Percentiles rank a stretch among this genome's conserved stretches.
Evolutionary conservation across 1,284 basidiomycete genomes (phyloP).

Genomic region (Takashimella tepidaria): DNA sequence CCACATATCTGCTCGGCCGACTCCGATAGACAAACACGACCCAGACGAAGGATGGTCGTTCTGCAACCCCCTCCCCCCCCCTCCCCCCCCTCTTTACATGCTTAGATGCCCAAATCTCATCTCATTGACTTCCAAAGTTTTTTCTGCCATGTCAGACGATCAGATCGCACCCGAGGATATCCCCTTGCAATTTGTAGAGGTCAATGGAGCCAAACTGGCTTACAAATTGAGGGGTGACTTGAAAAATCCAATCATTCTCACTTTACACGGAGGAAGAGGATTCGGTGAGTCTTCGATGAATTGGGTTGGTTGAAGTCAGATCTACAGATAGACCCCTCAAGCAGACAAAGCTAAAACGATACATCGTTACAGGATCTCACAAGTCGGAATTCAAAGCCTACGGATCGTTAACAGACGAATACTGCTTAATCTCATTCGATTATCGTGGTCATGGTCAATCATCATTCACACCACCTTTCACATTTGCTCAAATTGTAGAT

Average conservation of each 20-base stretch:
- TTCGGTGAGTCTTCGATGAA: conserved; percentile 19
- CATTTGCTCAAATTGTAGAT: conserved; percentile 19
- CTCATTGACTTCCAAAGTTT: too few species aligned
- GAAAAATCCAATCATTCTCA: conserved; percentile 14
- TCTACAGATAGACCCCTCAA: too few species aligned
- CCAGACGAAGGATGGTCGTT: too few species aligned
- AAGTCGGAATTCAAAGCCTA: conserved; percentile 16
- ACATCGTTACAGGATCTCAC: conserved; percentile 14
- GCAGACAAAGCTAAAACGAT: neutral
- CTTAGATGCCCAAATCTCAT: too few species aligned
- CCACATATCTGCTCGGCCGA: too few species aligned
- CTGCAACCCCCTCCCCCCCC: too few species aligned
- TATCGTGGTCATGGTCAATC: conserved; percentile 20
- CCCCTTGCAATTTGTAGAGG: neutral
- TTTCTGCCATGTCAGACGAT: too few species aligned
- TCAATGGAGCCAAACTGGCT: conserved; percentile 18
- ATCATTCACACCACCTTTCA: conserved; percentile 16
- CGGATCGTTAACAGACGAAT: conserved; percentile 6
- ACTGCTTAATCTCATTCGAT: conserved; percentile 16
- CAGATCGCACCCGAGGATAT: neutral
- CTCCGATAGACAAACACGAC: too few species aligned
- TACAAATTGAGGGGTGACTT: conserved; percentile 10
- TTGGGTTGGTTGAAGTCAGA: too few species aligned
- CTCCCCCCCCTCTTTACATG: too few species aligned
- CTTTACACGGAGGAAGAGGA: conserved; percentile 18